These are phyloP conservation scores for Wilcoxina mikolae DNA, from an alignment of 495 filamentous ascomycete genomes.

Conservation along the genomic window DNA sequence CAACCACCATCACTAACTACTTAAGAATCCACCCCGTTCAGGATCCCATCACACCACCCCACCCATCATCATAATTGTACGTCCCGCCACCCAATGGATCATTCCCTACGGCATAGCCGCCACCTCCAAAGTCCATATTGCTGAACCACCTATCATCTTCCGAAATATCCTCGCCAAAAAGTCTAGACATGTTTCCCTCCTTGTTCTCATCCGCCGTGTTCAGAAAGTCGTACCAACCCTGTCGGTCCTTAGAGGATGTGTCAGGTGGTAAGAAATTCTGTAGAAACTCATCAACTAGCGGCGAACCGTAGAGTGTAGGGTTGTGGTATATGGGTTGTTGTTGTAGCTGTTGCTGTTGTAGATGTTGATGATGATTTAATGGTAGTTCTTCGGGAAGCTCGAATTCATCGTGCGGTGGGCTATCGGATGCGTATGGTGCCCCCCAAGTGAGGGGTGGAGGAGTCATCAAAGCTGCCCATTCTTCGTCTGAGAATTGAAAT, in stretches of 20 bases:
- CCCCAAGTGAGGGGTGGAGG: neutral
- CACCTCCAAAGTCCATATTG: neutral
- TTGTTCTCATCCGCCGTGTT: constrained; percentile 13
- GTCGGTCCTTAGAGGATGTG: constrained; percentile 14
- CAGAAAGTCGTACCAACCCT: constrained; percentile 24
- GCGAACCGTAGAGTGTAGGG: neutral
- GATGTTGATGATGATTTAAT: neutral
- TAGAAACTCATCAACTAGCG: constrained; percentile 20
- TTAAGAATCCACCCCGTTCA: no score
- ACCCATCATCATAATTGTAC: no score
- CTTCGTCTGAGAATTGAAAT: neutral
- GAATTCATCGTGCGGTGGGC: neutral
- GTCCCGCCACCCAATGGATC: no score
- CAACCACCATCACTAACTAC: no score
- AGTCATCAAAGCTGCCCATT: constrained; percentile 3
- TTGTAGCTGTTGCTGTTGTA: neutral
- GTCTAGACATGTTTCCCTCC: constrained; percentile 9
- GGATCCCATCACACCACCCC: no score
- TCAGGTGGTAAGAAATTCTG: constrained; percentile 14
- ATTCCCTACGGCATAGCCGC: neutral
- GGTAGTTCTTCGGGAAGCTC: neutral
- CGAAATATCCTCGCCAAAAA: constrained; percentile 12
- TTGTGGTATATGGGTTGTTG: neutral
- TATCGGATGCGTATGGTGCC: neutral
- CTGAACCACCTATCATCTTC: constrained; percentile 1